These are phyloP conservation scores for Naegleria fowleri DNA, from an alignment of 208 protist genomes.

Conservation along the genomic window DNA sequence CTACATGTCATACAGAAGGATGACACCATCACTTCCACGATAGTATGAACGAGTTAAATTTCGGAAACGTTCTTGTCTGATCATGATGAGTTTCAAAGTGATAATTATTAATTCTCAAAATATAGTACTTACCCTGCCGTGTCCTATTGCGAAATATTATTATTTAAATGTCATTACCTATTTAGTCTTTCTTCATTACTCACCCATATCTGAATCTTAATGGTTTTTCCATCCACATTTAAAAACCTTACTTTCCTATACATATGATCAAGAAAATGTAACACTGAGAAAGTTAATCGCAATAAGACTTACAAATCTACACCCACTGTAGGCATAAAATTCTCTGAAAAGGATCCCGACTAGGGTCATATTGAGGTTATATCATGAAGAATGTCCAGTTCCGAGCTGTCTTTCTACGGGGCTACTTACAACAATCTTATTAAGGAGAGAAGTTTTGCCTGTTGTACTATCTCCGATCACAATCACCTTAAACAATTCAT, in stretches of 20 bases:
- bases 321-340: background rate
- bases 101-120: background rate
- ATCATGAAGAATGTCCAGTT: too few relatives aligned
- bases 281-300: background rate
- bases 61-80: slow-evolving; percentile 21
- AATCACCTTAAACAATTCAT: slow-evolving; percentile 18
- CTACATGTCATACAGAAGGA: slow-evolving; percentile 44
- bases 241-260: background rate
- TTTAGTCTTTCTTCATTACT: background rate
- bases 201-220: slow-evolving; percentile 13
- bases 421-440: background rate
- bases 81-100: too few relatives aligned
- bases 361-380: background rate
- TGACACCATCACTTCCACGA: slow-evolving; percentile 27
- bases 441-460: background rate
- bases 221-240: background rate
- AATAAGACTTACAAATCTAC: background rate
- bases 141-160: too few relatives aligned
- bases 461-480: background rate
- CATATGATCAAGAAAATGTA: background rate
- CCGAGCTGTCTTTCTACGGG: too few relatives aligned
- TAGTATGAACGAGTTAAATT: slow-evolving; percentile 39
- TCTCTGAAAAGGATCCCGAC: background rate
- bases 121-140: background rate
- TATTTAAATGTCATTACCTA: too few relatives aligned